Evolutionary conservation across 441 rosid genomes (phyloP).

Genomic region (Populus tomentosa): DNA sequence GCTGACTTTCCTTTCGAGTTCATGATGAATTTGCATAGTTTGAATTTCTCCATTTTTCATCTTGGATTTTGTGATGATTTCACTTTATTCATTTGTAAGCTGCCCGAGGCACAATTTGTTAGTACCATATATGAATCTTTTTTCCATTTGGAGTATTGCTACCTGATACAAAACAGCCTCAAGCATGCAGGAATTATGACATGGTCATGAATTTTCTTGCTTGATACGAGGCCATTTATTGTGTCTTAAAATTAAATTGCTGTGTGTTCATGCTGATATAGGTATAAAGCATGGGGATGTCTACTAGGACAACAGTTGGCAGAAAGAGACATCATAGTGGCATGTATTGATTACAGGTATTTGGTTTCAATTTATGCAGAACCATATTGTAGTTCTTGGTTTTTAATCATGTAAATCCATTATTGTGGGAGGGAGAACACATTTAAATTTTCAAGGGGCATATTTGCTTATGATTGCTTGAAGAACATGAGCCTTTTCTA

Average conservation of each 20-base stretch:
- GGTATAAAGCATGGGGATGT: constrained; percentile 99
- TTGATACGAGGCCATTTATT: background rate
- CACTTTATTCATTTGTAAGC: background rate
- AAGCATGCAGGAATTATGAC: background rate
- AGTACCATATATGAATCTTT: background rate
- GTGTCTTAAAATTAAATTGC: constrained; percentile 15
- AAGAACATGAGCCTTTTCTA: background rate
- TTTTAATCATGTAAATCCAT: background rate
- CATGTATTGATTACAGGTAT: constrained; percentile 94
- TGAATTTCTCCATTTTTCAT: background rate
- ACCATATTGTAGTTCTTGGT: background rate
- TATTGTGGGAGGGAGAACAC: background rate
- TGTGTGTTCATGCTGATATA: constrained; percentile 29
- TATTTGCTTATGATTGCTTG: background rate
- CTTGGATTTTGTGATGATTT: background rate
- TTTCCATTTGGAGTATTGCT: background rate
- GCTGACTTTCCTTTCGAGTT: constrained; percentile 7
- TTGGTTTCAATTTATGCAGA: constrained; percentile 13
- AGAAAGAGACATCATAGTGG: constrained; percentile 88
- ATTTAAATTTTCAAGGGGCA: background rate
- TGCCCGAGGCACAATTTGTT: background rate
- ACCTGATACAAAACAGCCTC: background rate
- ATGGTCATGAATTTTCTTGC: constrained; percentile 6
- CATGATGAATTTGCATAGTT: background rate
- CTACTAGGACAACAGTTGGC: constrained; percentile 93